Percentiles rank a stretch among this genome's conserved stretches.
phyloP scores from a whole-genome alignment of 2,329 filamentous ascomycete species.

The Trichoderma guizhouense region DNA sequence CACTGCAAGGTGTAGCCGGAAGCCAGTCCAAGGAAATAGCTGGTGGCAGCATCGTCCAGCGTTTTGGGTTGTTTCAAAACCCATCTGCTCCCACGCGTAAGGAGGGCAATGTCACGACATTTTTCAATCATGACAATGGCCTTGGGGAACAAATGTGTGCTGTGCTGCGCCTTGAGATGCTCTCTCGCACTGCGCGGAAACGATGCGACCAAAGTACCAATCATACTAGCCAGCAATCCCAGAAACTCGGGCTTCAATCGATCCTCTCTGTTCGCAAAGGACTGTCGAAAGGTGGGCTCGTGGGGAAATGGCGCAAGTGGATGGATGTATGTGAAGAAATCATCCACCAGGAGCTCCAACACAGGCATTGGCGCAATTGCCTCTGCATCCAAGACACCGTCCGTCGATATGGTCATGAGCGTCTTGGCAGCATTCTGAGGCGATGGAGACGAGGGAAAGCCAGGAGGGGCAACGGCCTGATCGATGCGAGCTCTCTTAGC shows the following conservation, averaged over 20 bases:
- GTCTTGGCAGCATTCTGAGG: constrained; percentile 49
- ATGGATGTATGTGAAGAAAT: constrained; percentile 81
- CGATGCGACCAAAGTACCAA: constrained; percentile 68
- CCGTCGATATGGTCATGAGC: constrained; percentile 43
- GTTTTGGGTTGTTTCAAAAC: constrained; percentile 46
- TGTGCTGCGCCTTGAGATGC: constrained; percentile 64
- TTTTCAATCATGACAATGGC: constrained; percentile 67
- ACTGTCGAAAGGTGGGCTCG: constrained; percentile 70
- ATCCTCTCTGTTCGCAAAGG: constrained; percentile 65
- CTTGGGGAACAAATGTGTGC: constrained; percentile 63
- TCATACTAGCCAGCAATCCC: constrained; percentile 70
- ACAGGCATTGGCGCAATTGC: constrained; percentile 67
- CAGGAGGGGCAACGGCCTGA: constrained; percentile 18
- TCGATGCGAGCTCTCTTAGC: constrained; percentile 48
- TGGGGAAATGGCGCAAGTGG: constrained; percentile 75
- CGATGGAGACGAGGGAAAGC: constrained; percentile 36
- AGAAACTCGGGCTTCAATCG: constrained; percentile 64
- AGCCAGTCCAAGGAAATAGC: constrained; percentile 69
- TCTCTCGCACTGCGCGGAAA: constrained; percentile 69
- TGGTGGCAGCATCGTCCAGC: constrained; percentile 61
- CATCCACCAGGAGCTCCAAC: constrained; percentile 67
- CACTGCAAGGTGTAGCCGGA: constrained; percentile 66
- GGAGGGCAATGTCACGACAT: constrained; percentile 66
- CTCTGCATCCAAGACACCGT: constrained; percentile 57
- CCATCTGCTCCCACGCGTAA: constrained; percentile 59